A percentile compares a stretch with the other conserved stretches of the same genome.
Evolutionary conservation across 495 filamentous ascomycete species (phyloP).

Genomic region (Mytilinidion resinicola): DNA sequence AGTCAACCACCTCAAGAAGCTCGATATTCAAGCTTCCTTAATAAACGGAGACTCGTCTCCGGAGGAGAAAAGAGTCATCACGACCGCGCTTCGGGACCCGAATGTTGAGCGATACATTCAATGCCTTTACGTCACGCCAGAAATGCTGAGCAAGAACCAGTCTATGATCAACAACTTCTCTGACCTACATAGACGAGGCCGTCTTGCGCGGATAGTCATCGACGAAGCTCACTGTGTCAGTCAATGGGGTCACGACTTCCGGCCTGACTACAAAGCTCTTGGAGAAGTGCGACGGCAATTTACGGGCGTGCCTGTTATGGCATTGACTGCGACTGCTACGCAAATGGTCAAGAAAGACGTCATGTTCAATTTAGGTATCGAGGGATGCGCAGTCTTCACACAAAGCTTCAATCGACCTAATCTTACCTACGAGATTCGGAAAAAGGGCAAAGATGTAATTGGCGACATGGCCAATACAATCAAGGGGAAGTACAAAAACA

Average conservation of each 20-base stretch:
- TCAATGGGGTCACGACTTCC: conserved; percentile 98
- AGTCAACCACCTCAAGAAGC: conserved; percentile 66
- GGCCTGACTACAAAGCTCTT: conserved; percentile 88
- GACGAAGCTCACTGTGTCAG: conserved; percentile 98
- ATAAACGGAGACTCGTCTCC: conserved; percentile 66
- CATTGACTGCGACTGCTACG: conserved; percentile 90
- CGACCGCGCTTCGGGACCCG: conserved; percentile 50
- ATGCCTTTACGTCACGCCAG: conserved; percentile 89
- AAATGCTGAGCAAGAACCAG: conserved; percentile 83
- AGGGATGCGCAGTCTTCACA: conserved; percentile 64
- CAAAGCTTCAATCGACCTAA: conserved; percentile 96
- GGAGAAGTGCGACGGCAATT: conserved; percentile 63
- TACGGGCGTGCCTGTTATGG: conserved; percentile 80
- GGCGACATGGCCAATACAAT: conserved; percentile 68
- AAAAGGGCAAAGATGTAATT: conserved; percentile 52
- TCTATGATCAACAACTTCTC: conserved; percentile 54
- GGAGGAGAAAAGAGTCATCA: conserved; percentile 53
- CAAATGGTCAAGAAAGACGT: conserved; percentile 86
- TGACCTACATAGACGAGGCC: conserved; percentile 54
- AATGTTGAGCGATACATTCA: conserved; percentile 66
- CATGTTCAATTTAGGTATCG: conserved; percentile 78
- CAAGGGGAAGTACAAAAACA: conserved; percentile 52
- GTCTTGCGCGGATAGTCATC: conserved; percentile 85
- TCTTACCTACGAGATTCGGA: conserved; percentile 73
- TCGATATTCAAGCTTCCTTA: conserved; percentile 69